Conservation (phyloP, 768 basidiomycete genomes). For the Phlebiopsis flavidoalba region DNA sequence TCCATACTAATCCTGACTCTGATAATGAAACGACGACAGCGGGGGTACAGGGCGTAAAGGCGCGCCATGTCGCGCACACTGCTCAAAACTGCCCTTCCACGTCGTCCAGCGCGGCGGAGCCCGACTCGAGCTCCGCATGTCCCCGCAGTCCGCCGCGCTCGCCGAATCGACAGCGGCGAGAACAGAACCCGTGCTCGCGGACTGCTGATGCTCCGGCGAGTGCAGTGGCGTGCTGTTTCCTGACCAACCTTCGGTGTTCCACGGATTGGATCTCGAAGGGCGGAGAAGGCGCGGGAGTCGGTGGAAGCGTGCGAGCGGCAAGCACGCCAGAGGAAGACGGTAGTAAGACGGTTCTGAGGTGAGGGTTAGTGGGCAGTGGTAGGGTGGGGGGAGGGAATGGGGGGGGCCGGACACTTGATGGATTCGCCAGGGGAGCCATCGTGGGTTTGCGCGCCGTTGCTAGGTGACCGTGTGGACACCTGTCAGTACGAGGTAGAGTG, state of each 20-base stretch:
- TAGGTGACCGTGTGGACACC: conserved; percentile 66
- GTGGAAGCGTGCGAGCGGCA: conserved; percentile 58
- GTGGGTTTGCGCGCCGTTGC: conserved; percentile 59
- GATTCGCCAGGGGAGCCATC: too few species aligned
- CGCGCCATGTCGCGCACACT: background rate
- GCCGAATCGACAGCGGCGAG: conserved; percentile 26
- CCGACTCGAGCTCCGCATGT: conserved; percentile 31
- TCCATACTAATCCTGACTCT: conserved; percentile 53
- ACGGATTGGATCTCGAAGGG: conserved; percentile 61
- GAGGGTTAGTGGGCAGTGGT: background rate
- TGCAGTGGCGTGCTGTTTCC: conserved; percentile 27
- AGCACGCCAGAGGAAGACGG: conserved; percentile 71
- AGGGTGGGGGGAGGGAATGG: conserved; percentile 6
- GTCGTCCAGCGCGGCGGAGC: conserved; percentile 3
- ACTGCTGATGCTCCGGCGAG: too few species aligned
- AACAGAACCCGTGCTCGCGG: background rate
- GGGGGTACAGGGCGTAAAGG: too few species aligned
- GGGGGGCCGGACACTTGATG: too few species aligned
- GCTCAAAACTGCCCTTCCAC: background rate
- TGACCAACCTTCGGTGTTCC: conserved; percentile 52
- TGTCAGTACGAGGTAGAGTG: too few species aligned
- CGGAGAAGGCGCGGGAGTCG: conserved; percentile 46
- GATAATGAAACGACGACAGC: conserved; percentile 61
- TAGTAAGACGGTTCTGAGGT: conserved; percentile 58
- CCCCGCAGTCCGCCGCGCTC: conserved; percentile 18